These are phyloP conservation scores for Ascosphaera apis DNA, from an alignment of 2,329 filamentous ascomycete genomes.

Conservation along the genomic window DNA sequence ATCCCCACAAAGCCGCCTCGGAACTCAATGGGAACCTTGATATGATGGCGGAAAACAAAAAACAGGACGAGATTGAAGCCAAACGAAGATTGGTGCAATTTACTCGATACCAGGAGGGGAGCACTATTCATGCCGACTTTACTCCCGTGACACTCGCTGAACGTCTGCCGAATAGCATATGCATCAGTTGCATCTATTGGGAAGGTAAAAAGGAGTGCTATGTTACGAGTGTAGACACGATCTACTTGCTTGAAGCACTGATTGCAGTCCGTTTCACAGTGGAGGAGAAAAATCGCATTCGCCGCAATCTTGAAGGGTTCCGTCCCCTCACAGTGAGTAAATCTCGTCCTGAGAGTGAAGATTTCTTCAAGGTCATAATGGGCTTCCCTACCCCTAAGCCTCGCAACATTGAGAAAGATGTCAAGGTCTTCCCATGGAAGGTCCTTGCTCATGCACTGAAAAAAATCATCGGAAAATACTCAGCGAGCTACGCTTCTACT, in stretches of 20 bases:
- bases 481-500: slow-evolving; percentile 46
- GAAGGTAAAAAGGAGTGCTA: slow-evolving; percentile 74
- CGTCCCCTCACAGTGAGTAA: slow-evolving; percentile 85
- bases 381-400: slow-evolving; percentile 86
- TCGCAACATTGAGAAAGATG: slow-evolving; percentile 94
- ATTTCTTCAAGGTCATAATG: slow-evolving; percentile 99
- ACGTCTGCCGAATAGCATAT: slow-evolving; percentile 61
- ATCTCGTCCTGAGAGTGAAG: slow-evolving; percentile 72
- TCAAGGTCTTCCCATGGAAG: slow-evolving; percentile 97
- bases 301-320: slow-evolving; percentile 86
- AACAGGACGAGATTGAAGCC: slow-evolving; percentile 52
- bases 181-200: slow-evolving; percentile 97
- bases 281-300: slow-evolving; percentile 95
- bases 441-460: slow-evolving; percentile 67
- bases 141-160: slow-evolving; percentile 57
- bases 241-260: slow-evolving; percentile 77
- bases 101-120: slow-evolving; percentile 56
- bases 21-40: slow-evolving; percentile 73
- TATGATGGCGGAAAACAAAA: slow-evolving; percentile 66
- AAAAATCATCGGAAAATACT: slow-evolving; percentile 98
- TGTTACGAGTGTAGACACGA: slow-evolving; percentile 92
- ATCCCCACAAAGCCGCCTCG: slow-evolving; percentile 61
- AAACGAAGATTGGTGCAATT: slow-evolving; percentile 77
- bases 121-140: slow-evolving; percentile 61
- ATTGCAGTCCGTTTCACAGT: slow-evolving; percentile 75